phyloP scores from a whole-genome alignment of 2,329 filamentous ascomycete species.

The Trichophyton schoenleinii region DNA sequence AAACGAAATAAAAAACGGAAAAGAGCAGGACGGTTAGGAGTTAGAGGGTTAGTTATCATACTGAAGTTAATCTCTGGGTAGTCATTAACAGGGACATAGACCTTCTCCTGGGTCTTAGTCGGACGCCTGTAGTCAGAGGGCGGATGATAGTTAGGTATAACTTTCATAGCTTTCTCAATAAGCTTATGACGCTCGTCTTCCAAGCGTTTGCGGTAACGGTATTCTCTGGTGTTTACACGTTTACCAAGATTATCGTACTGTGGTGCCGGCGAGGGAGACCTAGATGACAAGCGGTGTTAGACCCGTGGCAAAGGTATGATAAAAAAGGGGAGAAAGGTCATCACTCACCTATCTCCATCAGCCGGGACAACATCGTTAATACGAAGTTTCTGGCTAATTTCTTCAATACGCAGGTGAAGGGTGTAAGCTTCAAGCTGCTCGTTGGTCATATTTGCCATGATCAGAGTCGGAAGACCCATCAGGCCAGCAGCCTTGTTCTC shows the following conservation, averaged over 20 bases:
- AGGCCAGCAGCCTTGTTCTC: slow-evolving; percentile 98
- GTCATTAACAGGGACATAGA: slow-evolving; percentile 99
- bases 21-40: slow-evolving; percentile 49
- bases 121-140: slow-evolving; percentile 96
- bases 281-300: slow-evolving; percentile 27
- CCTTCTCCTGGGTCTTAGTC: slow-evolving; percentile 99
- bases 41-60: slow-evolving; percentile 99
- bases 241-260: slow-evolving; percentile 99
- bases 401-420: slow-evolving; percentile 90
- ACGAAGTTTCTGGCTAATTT: slow-evolving; percentile 97
- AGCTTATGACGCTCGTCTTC: slow-evolving; percentile 98
- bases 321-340: background rate
- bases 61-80: slow-evolving; percentile 99
- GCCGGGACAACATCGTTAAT: slow-evolving; percentile 98
- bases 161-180: slow-evolving; percentile 98
- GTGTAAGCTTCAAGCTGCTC: slow-evolving; percentile 98
- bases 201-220: slow-evolving; percentile 92
- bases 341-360: slow-evolving; percentile 78
- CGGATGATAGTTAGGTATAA: slow-evolving; percentile 97
- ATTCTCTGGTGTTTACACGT: slow-evolving; percentile 98
- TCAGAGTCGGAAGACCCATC: slow-evolving; percentile 93
- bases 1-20: too few species aligned
- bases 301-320: slow-evolving; percentile 3
- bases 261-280: slow-evolving; percentile 87
- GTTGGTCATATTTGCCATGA: slow-evolving; percentile 93